A percentile compares a stretch with the other conserved stretches of the same genome.
Conservation (phyloP, 2,329 filamentous ascomycete species). For the Dactylella cylindrospora region DNA sequence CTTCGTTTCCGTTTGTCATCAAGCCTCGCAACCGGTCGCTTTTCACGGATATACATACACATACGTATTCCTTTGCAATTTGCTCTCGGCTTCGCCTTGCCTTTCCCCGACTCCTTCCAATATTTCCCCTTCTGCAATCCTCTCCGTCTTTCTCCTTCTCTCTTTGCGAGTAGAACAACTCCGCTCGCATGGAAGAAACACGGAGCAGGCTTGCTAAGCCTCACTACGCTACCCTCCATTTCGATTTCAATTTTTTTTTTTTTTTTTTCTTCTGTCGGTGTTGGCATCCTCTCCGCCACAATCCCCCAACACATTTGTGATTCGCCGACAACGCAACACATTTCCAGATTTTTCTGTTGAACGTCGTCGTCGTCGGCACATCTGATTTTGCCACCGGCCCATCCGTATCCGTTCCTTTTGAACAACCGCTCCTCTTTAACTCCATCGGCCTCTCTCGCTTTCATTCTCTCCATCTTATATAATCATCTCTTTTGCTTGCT, state of each 20-base stretch:
- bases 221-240: no score
- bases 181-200: no score
- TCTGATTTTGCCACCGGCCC: not conserved
- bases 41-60: no score
- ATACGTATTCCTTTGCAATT: no score
- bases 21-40: no score
- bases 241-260: not conserved
- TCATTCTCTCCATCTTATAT: constrained; percentile 1
- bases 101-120: not conserved
- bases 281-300: not conserved
- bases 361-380: not conserved
- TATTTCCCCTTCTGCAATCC: not conserved
- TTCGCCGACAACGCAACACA: no score
- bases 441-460: not conserved
- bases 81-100: no score
- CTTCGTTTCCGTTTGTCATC: no score
- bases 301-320: no score
- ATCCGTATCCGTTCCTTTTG: not conserved
- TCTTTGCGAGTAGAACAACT: no score
- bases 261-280: not conserved
- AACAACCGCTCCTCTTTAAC: not conserved
- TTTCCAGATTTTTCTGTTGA: no score
- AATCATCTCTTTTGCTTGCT: constrained; percentile 1
- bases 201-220: no score
- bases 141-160: not conserved